These are phyloP conservation scores for Metschnikowia peoriensis DNA, from an alignment of 805 yeast species.

Conservation along the genomic window DNA sequence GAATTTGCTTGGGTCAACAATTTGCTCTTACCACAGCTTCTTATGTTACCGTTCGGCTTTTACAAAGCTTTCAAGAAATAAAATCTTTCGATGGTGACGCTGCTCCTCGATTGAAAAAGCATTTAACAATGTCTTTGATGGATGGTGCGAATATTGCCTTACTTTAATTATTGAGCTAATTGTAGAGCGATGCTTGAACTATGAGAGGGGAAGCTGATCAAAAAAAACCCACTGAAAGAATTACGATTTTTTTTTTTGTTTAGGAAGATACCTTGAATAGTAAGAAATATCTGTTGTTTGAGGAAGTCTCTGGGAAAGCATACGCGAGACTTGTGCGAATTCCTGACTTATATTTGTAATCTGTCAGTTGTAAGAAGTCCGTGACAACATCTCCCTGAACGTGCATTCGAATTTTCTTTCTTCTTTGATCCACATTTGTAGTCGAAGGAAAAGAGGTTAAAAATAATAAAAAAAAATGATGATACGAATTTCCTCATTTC, in stretches of 20 bases:
- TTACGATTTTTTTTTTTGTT: too few relatives aligned
- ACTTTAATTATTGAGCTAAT: background rate
- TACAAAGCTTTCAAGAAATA: constrained; percentile 14
- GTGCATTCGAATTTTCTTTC: background rate
- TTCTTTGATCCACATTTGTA: background rate
- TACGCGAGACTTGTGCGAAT: too few relatives aligned
- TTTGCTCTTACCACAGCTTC: constrained; percentile 18
- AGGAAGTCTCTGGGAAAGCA: too few relatives aligned
- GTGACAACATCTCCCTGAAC: too few relatives aligned
- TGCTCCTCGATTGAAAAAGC: constrained; percentile 12
- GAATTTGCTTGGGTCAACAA: constrained; percentile 18
- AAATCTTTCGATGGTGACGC: constrained; percentile 6
- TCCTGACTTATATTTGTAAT: too few relatives aligned
- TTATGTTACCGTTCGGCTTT: constrained; percentile 14
- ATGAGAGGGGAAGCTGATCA: too few relatives aligned
- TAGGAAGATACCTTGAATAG: too few relatives aligned
- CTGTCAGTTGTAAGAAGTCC: too few relatives aligned
- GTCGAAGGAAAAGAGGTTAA: too few relatives aligned
- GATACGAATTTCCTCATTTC: background rate
- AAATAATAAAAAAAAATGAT: background rate
- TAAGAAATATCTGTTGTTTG: too few relatives aligned
- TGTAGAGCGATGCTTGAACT: too few relatives aligned
- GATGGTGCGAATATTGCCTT: constrained; percentile 12
- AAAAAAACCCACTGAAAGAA: too few relatives aligned
- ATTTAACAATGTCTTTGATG: constrained; percentile 14